Evolutionary conservation across 108 stramenopile genomes (phyloP).

Genomic region (Skeletonema grethae): DNA sequence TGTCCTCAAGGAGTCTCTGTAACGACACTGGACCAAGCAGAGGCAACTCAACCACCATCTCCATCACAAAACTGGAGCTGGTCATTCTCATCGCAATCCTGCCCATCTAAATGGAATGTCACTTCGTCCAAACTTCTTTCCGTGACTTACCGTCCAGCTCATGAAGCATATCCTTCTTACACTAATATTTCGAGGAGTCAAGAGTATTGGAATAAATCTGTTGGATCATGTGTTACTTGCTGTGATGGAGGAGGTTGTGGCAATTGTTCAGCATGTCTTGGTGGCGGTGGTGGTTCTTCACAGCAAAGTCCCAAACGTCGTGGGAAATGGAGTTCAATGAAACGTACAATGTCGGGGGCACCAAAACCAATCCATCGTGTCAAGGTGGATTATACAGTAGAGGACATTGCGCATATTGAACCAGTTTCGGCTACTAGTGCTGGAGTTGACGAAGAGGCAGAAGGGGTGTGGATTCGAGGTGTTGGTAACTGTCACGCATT

Average conservation of each 20-base stretch:
- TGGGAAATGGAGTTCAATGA: slow-evolving; percentile 22
- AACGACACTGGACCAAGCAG: not conserved
- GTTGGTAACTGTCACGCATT: slow-evolving; percentile 76
- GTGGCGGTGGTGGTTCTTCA: not conserved
- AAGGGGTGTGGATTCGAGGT: slow-evolving; percentile 61
- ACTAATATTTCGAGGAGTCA: slow-evolving; percentile 48
- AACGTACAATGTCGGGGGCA: slow-evolving; percentile 14
- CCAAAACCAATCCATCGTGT: slow-evolving; percentile 50
- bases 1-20: slow-evolving; percentile 44
- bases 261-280: slow-evolving; percentile 13
- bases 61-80: slow-evolving; percentile 38
- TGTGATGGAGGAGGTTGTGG: slow-evolving; percentile 6
- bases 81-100: slow-evolving; percentile 40
- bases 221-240: slow-evolving; percentile 24
- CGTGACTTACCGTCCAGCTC: slow-evolving; percentile 73
- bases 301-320: slow-evolving; percentile 5
- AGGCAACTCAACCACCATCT: not conserved
- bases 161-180: slow-evolving; percentile 73
- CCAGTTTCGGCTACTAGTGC: slow-evolving; percentile 14
- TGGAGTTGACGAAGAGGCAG: slow-evolving; percentile 1
- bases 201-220: slow-evolving; percentile 38
- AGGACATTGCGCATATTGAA: slow-evolving; percentile 44
- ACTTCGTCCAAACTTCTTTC: slow-evolving; percentile 54
- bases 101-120: slow-evolving; percentile 49
- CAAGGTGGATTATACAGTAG: slow-evolving; percentile 42